Evolutionary conservation across 768 basidiomycete species (phyloP).

Genomic region (Tephrocybe sp.): DNA sequence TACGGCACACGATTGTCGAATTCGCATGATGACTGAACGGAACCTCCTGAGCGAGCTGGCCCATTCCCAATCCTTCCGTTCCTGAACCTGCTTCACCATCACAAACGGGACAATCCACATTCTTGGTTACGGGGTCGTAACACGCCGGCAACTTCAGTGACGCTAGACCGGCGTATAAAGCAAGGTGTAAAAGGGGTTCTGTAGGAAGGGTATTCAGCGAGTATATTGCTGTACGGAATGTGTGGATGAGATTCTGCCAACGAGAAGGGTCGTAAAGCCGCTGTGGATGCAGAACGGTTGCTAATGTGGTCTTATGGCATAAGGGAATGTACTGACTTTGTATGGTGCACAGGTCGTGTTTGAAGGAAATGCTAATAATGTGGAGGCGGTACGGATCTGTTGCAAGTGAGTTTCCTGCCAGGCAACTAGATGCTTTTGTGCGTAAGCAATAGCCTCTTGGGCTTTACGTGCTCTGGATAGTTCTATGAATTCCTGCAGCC

Average conservation of each 20-base stretch:
- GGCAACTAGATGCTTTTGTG: slow-evolving; percentile 70
- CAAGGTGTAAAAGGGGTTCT: slow-evolving; percentile 82
- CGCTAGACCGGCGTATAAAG: slow-evolving; percentile 88
- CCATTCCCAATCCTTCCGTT: slow-evolving; percentile 50
- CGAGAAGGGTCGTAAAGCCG: slow-evolving; percentile 78
- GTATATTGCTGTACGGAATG: slow-evolving; percentile 86
- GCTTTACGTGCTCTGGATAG: slow-evolving; percentile 66
- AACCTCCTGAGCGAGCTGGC: slow-evolving; percentile 77
- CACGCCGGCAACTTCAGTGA: slow-evolving; percentile 89
- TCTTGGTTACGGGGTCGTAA: slow-evolving; percentile 58
- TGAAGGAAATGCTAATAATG: slow-evolving; percentile 71
- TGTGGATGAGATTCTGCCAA: slow-evolving; percentile 71
- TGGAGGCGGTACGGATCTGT: slow-evolving; percentile 76
- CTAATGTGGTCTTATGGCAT: neutral
- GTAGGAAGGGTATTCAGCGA: slow-evolving; percentile 84
- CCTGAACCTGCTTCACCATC: slow-evolving; percentile 46
- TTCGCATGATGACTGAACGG: slow-evolving; percentile 93
- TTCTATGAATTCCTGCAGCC: slow-evolving; percentile 96
- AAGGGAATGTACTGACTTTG: slow-evolving; percentile 49
- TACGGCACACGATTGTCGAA: slow-evolving; percentile 89
- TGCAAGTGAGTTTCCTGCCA: slow-evolving; percentile 81
- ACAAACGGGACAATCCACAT: slow-evolving; percentile 91
- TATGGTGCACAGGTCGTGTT: slow-evolving; percentile 75
- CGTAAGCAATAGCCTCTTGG: slow-evolving; percentile 80
- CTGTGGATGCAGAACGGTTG: slow-evolving; percentile 34